Base-by-base conservation (phyloP, 1,284 basidiomycete genomes). In the Rhodotorula sp. region DNA sequence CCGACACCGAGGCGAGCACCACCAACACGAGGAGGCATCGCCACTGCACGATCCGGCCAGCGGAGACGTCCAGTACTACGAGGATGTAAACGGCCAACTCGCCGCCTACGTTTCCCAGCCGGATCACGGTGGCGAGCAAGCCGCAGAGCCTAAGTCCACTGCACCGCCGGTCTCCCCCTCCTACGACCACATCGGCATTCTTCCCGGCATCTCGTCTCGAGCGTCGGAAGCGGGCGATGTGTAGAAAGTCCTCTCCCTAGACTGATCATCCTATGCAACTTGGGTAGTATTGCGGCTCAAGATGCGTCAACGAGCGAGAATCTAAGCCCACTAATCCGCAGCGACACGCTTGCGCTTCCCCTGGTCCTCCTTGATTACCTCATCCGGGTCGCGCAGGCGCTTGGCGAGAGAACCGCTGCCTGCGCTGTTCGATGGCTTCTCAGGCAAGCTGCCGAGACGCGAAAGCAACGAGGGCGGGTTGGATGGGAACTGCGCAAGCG, bases 31-130 rank as follows among this genome's bases (percentile, higher is more conserved):
- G 44, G 44, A 16, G 3, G 44, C 13, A 18, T 60, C 58, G 24
- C 58, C 51, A 3, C 47, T 61, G 20, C 52, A 55, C 26, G 53
- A 26, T 16, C 54, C 58, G 8, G 24, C 15, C 40, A 26, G 20
- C 34, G 37, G 1, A 22, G 47, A 28, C 47, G 26, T 8, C 55
- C 40, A 53, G 31, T 68, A 64, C 46, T 61, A 54, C 44, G 50
- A 66, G 30, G 68, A 66, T 52, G 68, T 59, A 48, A 22, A 62
- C 31, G 64, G 68, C 10, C 68, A 66, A 31, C 50, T 69, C 13
- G 44, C 51, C 8, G 48, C 50, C 15, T 44, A 22, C 31, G 37
- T 44, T 16, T 26, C 28, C 2, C 26, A 34, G 11, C 15, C 48
- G 30, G n/a, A 8, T 5, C 20, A 34, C 24, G n/a, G 1, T 20